Percentiles rank a stretch among this genome's conserved stretches.
phyloP scores from a whole-genome alignment of 2,329 filamentous ascomycete genomes.

The Arthrobotrys megalospora region DNA sequence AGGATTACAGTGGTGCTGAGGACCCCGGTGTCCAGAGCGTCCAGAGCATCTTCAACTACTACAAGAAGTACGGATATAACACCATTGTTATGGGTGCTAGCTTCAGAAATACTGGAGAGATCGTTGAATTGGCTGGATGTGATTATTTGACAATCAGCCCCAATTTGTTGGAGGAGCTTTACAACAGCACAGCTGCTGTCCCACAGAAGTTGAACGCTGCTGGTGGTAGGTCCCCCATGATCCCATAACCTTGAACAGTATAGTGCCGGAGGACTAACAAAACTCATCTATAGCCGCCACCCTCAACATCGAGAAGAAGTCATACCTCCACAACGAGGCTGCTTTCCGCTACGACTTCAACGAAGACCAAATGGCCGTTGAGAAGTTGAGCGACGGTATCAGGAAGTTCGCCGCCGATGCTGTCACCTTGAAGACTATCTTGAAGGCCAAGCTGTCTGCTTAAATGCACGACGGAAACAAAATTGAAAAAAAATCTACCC shows the following conservation, averaged over 20 bases:
- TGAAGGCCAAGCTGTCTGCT: conserved; percentile 83
- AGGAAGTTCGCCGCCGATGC: conserved; percentile 99
- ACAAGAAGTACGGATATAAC: conserved; percentile 99
- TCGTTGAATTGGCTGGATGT: conserved; percentile 97
- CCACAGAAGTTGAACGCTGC: conserved; percentile 92
- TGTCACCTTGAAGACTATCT: conserved; percentile 90
- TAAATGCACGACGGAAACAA: conserved; percentile 23
- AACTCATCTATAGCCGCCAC: conserved; percentile 68
- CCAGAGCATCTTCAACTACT: conserved; percentile 98
- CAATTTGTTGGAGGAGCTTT: conserved; percentile 92
- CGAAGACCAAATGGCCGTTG: conserved; percentile 98
- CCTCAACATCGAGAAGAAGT: conserved; percentile 87
- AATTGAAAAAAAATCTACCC: conserved; percentile 4
- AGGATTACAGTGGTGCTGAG: conserved; percentile 89
- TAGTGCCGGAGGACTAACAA: conserved; percentile 9
- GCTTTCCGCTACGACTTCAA: conserved; percentile 99
- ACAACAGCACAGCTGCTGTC: conserved; percentile 84
- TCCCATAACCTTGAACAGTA: background rate
- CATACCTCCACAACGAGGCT: conserved; percentile 90
- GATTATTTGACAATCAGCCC: conserved; percentile 99
- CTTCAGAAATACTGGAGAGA: conserved; percentile 96
- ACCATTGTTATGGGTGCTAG: conserved; percentile 99
- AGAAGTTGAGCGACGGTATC: conserved; percentile 99
- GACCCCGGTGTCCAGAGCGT: conserved; percentile 98
- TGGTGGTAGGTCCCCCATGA: conserved; percentile 67